Base-by-base conservation (phyloP, 768 basidiomycete species). In the Brasilioporus rufonigricans region DNA sequence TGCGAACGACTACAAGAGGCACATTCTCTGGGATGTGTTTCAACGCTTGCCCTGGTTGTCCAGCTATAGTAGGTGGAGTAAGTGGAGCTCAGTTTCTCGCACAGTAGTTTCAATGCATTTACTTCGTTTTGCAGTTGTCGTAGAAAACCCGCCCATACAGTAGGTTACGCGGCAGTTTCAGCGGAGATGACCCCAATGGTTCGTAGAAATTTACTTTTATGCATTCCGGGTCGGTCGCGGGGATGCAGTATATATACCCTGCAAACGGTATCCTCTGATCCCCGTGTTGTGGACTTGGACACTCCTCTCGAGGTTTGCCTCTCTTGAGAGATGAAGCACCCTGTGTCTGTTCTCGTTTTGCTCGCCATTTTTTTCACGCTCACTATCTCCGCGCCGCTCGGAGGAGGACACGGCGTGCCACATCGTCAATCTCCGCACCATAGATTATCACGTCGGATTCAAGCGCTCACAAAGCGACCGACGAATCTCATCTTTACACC, bases 401-500 rank as follows among this genome's bases (percentile, higher is more conserved):
- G 50, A 36, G 50, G 48, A 44, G n/a, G 40, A 5, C 49, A 56
- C 31, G 14, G 33, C 24, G 11, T 7, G 7, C 33, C 14, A n/a
- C 54, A 48, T 19, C 33, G 45, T 48, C 19, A n/a, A 23, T 56
- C 49, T n/a, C 50, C 49, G 33, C 51, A 52, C 11, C 51, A 21
- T 21, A 24, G 51, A 23, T 13, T 57, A 29, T 58, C 55, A 21
- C 58, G 31, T 32, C 54, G 40, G 39, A n/a, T 39, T 26, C 49
- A 23, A 21, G 24, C 49, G 23, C 41, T 43, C 40, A 18, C 5
- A 27, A 52, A 45, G 36, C 46, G 29, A 35, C 47, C 47, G 16
- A 31, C n/a, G n/a, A 49, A 45, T 36, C 55, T 59, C 38, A 45
- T 41, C 11, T 59, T 57, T 29, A 24, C 50, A 12, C 46, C 40